A percentile compares a stretch with the other conserved stretches of the same genome.
These are phyloP conservation scores for Aspergillus ellipticus DNA, from an alignment of 495 filamentous ascomycete genomes.

Conservation along the genomic window DNA sequence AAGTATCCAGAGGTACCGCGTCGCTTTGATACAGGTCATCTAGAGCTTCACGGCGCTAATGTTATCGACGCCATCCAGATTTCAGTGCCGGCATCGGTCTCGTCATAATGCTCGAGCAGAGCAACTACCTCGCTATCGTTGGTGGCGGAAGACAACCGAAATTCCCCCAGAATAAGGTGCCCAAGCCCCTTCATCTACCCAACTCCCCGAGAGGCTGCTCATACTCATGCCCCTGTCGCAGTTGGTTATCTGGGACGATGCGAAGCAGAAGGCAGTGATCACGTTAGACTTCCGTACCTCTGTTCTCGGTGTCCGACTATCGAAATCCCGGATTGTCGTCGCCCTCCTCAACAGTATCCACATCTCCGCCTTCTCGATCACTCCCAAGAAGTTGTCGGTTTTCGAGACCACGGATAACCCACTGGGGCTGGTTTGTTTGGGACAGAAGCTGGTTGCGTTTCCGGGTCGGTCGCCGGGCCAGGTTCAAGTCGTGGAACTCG, in stretches of 20 bases:
- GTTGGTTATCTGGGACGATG: slow-evolving; percentile 91
- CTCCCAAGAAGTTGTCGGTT: slow-evolving; percentile 65
- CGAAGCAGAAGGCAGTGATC: slow-evolving; percentile 68
- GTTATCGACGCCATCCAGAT: slow-evolving; percentile 45
- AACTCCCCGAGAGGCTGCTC: neutral
- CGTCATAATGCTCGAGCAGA: slow-evolving; percentile 82
- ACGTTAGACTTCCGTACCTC: slow-evolving; percentile 71
- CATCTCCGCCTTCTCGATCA: slow-evolving; percentile 77
- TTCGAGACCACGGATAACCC: slow-evolving; percentile 89
- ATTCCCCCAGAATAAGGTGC: slow-evolving; percentile 81
- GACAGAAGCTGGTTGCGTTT: slow-evolving; percentile 68
- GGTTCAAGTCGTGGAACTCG: slow-evolving; percentile 83
- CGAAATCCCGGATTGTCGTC: slow-evolving; percentile 74
- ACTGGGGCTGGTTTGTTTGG: slow-evolving; percentile 74
- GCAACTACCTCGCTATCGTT: slow-evolving; percentile 84
- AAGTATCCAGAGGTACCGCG: slow-evolving; percentile 58
- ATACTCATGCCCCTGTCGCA: slow-evolving; percentile 24
- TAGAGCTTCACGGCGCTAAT: slow-evolving; percentile 2
- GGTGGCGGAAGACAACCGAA: slow-evolving; percentile 85
- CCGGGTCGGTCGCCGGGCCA: slow-evolving; percentile 83
- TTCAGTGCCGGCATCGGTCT: slow-evolving; percentile 82
- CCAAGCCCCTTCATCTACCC: slow-evolving; percentile 6
- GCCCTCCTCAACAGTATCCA: slow-evolving; percentile 79
- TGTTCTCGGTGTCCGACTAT: slow-evolving; percentile 74
- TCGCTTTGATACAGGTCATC: neutral